Evolutionary conservation across 1,284 basidiomycete genomes (phyloP), one percentile per base, ranked within the genome.

Genomic region (Marasmius fiardii): DNA sequence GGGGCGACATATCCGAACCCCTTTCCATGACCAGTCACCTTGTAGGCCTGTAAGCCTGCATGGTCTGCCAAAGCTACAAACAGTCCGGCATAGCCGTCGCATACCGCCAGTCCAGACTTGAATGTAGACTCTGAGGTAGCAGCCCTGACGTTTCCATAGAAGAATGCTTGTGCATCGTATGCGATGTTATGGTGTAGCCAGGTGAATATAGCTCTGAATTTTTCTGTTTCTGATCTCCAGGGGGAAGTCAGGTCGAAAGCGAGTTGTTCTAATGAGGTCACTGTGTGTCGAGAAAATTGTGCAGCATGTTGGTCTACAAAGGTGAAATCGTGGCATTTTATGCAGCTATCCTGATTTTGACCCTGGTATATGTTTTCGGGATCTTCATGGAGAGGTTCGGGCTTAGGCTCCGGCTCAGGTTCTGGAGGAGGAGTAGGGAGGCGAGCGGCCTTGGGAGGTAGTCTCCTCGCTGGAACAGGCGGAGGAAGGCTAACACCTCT

Each of bases 111-210:
- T 4, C 76, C 76, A 35, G 73, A 72, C 1, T 62, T 61, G 0
- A 77, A 62, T 6, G 72, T 75, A 6, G 68, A 67, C 47, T 72
- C 69, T 16, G 74, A 63, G 1, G 73, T 71, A 1, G 68, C 63
- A 33, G 61, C 53, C 48, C 66, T 60, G 44, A 77, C 41, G 52
- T 74, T 73, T 23, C 74, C 74, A 5, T 72, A 71, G 53, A 78
- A 71, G 62, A 78, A 78, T 6, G 71, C 56, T 23, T 67, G 65
- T 24, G 69, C 59, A 58, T 78, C 76, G 61, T 78, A 79, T 7
- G 67, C 65, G 56, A 78, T 71, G 58, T 78, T 79, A 55, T 71
- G 65, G 57, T 77, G 73, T 23, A 77, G 64, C 77, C 77, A 79
- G 24, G 69, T 69, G 62, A 76, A 78, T 44, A 78, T 71, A 7